Evolutionary conservation across 1,284 basidiomycete genomes (phyloP).

Genomic region (Moniliophthora roreri): DNA sequence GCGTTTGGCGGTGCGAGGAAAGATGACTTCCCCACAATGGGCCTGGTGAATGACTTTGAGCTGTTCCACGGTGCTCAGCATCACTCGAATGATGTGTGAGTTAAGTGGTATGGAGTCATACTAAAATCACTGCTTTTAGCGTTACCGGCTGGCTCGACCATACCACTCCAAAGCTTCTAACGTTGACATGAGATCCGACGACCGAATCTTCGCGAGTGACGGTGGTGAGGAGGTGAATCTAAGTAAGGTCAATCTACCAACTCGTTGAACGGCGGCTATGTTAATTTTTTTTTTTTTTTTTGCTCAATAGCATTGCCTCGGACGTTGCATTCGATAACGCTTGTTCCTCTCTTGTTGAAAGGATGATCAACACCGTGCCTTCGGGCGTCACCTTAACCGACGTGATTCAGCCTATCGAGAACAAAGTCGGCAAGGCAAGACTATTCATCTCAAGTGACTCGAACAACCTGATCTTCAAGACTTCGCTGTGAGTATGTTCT

Average conservation of each 20-base stretch:
- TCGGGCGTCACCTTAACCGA: constrained; percentile 12
- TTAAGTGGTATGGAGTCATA: background rate
- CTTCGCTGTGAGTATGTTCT: constrained; percentile 3
- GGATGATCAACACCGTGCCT: constrained; percentile 18
- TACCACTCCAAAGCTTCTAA: constrained; percentile 34
- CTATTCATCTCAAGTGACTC: background rate
- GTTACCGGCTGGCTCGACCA: constrained; percentile 36
- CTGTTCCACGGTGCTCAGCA: constrained; percentile 10
- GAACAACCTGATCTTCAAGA: background rate
- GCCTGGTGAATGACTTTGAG: constrained; percentile 27
- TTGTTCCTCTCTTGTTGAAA: constrained; percentile 9
- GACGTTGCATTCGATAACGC: constrained; percentile 7
- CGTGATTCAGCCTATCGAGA: constrained; percentile 7
- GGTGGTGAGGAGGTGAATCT: no score
- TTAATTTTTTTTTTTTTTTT: constrained; percentile 19
- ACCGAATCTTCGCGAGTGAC: constrained; percentile 35
- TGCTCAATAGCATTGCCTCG: background rate
- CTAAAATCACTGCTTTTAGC: constrained; percentile 18
- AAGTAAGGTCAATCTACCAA: no score
- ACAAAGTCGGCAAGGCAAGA: constrained; percentile 2
- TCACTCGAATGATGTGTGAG: constrained; percentile 37
- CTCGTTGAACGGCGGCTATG: constrained; percentile 39
- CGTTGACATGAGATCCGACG: constrained; percentile 34
- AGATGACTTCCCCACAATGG: constrained; percentile 36
- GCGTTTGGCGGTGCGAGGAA: constrained; percentile 32